Evolutionary conservation across 495 filamentous ascomycete genomes (phyloP), one percentile per base, ranked within the genome.

Genomic region (Talaromyces thailandensis): DNA sequence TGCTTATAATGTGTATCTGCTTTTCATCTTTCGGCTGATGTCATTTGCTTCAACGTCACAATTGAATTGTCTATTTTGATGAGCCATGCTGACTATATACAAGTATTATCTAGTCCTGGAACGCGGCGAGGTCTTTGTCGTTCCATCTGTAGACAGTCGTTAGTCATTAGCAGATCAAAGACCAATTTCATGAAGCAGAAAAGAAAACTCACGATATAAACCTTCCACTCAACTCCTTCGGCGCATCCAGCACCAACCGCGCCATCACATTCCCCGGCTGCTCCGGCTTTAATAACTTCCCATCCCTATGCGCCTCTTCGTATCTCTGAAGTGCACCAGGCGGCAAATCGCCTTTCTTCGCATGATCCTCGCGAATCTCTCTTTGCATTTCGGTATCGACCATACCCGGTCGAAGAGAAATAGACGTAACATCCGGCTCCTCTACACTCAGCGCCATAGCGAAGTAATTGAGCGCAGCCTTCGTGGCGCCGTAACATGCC

Each of bases 1-100:
- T 92, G 86, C 86, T 89, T 84, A 80, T 77, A 74, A 79, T 81
- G 82, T 84, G 79, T 88, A 84, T 76, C 74, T 82, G 80, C 88
- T 94, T 95, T 95, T 95, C 91, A 94, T 93, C 91, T 94, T 93
- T 94, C 91, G 82, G 79, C 91, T 96, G 91, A 96, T 72, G 18
- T 62, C 43, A 62, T 12, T 61, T 12, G 12, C 40, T 12, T 56
- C 57, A 60, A 43, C 25, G 26, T 64, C 65, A 61, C 63, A 69
- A 69, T 67, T 65, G 56, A 35, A 56, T 68, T 71, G 63, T 74
- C 79, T 62, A 80, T 66, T 66, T 62, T 73, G 59, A 74, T 58
- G 21, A 52, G 40, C 58, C 57, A 66, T 69, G 29, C 56, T 64
- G 52, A 63, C 58, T 53, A 31, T 48, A 50, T 52, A 26, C 68